These are phyloP conservation scores for Ampelomyces quisqualis DNA, from an alignment of 2,329 filamentous ascomycete species.

Conservation along the genomic window DNA sequence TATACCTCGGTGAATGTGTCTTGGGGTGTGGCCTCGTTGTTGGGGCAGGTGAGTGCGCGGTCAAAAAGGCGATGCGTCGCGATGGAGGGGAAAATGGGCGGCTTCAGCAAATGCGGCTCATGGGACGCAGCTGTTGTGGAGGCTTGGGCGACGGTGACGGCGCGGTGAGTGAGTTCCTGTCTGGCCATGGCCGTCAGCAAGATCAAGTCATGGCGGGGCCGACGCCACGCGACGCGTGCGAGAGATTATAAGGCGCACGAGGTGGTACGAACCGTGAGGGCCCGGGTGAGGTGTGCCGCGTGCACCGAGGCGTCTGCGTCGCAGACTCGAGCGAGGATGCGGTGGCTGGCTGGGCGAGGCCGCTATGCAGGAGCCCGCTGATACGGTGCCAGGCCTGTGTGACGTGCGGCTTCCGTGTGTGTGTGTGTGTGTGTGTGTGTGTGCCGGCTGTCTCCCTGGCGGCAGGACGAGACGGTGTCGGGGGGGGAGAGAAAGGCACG, in stretches of 20 bases:
- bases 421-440: too few species aligned
- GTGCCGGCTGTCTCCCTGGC: constrained; percentile 6
- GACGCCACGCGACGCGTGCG: constrained; percentile 9
- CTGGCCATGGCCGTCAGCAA: constrained; percentile 37
- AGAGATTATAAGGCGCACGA: constrained; percentile 25
- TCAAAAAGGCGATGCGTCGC: constrained; percentile 19
- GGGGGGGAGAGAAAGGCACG: constrained; percentile 16
- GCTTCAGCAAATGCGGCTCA: constrained; percentile 29
- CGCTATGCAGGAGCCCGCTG: constrained; percentile 19
- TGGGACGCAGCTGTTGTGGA: constrained; percentile 23
- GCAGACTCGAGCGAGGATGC: constrained; percentile 24
- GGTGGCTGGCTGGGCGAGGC: constrained; percentile 1
- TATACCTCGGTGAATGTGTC: constrained; percentile 30
- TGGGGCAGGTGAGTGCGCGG: constrained; percentile 16
- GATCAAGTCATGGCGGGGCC: neutral
- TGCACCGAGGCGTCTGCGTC: constrained; percentile 31
- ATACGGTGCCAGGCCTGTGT: constrained; percentile 13
- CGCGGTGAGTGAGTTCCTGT: constrained; percentile 25
- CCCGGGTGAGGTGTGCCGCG: constrained; percentile 26
- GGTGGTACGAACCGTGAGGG: constrained; percentile 40
- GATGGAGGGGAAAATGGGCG: constrained; percentile 13
- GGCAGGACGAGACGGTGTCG: constrained; percentile 3
- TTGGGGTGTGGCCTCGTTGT: constrained; percentile 16
- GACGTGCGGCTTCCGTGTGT: constrained; percentile 11
- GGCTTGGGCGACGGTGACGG: constrained; percentile 14